Conservation (phyloP, 78 protist species). For the Goniomonas avonlea region DNA sequence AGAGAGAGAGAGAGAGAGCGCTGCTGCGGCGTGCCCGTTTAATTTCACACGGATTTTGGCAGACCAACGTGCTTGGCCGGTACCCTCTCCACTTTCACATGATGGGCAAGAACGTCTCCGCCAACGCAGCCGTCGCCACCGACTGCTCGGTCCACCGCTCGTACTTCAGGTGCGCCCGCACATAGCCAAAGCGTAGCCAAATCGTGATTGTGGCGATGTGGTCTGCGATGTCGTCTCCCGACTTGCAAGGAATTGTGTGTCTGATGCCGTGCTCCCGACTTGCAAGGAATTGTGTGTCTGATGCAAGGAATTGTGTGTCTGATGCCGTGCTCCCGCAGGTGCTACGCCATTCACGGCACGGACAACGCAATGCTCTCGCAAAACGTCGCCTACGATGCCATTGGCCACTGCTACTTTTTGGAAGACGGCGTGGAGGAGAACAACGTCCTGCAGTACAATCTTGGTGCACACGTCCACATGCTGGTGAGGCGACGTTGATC, state of each 20-base stretch:
- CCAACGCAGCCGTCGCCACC: slow-evolving; percentile 7
- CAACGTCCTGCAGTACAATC: slow-evolving; percentile 47
- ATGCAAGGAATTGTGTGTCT: too few species aligned
- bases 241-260: too few species aligned
- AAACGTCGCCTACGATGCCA: slow-evolving; percentile 53
- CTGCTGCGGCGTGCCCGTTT: too few species aligned
- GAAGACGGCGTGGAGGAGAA: slow-evolving; percentile 66
- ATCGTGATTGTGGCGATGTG: too few species aligned
- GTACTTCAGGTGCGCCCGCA: too few species aligned
- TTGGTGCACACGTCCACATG: slow-evolving; percentile 18
- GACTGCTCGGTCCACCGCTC: slow-evolving; percentile 35
- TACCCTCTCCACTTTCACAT: slow-evolving; percentile 65
- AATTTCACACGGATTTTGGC: too few species aligned
- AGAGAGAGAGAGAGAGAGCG: too few species aligned
- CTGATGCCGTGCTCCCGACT: too few species aligned
- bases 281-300: too few species aligned
- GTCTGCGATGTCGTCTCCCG: too few species aligned
- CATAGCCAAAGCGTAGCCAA: too few species aligned
- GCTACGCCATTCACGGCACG: slow-evolving; percentile 66
- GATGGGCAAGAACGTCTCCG: slow-evolving; percentile 17
- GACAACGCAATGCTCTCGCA: slow-evolving; percentile 1
- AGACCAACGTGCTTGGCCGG: slow-evolving; percentile 47
- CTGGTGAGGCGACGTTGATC: too few species aligned
- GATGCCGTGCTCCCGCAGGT: neutral
- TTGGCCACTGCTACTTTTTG: slow-evolving; percentile 59